phyloP scores from a whole-genome alignment of 495 filamentous ascomycete species.

The Aspergillus bertholletiae region DNA sequence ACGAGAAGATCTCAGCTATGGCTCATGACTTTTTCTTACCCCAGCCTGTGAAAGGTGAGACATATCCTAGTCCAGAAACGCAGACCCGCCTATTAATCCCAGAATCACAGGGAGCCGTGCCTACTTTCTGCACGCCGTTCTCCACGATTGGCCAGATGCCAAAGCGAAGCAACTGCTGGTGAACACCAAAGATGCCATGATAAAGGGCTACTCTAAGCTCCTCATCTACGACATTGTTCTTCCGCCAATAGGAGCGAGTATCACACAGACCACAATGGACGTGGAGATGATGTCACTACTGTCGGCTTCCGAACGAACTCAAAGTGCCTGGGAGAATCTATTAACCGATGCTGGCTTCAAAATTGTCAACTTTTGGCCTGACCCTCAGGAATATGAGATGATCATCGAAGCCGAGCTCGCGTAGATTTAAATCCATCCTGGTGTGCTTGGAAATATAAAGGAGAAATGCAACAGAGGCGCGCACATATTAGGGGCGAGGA shows the following conservation, averaged over 20 bases:
- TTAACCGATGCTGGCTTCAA: slow-evolving; percentile 37
- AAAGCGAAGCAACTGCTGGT: slow-evolving; percentile 23
- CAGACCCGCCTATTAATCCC: neutral
- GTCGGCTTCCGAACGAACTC: slow-evolving; percentile 32
- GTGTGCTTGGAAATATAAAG: too few relatives aligned
- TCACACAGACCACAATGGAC: slow-evolving; percentile 30
- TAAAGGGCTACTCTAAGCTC: slow-evolving; percentile 44
- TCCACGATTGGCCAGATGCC: slow-evolving; percentile 42
- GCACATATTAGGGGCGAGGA: too few relatives aligned
- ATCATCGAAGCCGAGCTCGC: slow-evolving; percentile 26
- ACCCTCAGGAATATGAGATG: slow-evolving; percentile 27
- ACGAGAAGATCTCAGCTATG: slow-evolving; percentile 40
- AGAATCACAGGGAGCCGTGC: slow-evolving; percentile 20
- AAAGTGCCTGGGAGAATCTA: slow-evolving; percentile 37
- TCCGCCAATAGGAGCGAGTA: slow-evolving; percentile 25
- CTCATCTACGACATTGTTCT: slow-evolving; percentile 44
- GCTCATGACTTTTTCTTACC: slow-evolving; percentile 47
- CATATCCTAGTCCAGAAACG: too few relatives aligned
- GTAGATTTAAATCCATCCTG: too few relatives aligned
- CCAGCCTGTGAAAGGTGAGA: slow-evolving; percentile 46
- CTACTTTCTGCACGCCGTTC: slow-evolving; percentile 46
- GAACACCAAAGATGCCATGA: slow-evolving; percentile 29
- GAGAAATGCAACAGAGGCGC: too few relatives aligned
- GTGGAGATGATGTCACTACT: slow-evolving; percentile 35
- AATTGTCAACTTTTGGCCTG: slow-evolving; percentile 37